Evolutionary conservation across 345 rosid species (phyloP).

Genomic region (Lagerstroemia speciosa): DNA sequence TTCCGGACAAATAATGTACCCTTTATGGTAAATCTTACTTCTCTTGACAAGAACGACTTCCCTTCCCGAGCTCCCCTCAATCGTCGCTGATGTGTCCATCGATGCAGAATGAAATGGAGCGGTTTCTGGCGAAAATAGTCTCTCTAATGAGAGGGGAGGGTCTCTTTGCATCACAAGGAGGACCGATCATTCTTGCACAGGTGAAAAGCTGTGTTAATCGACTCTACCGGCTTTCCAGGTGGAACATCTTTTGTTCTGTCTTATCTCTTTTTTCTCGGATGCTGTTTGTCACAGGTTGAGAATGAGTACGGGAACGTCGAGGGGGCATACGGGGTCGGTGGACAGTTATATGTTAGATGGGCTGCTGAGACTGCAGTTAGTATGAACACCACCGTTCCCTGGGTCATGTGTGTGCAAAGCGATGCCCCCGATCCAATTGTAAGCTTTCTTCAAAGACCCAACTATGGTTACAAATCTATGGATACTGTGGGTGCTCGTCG

Average conservation of each 20-base stretch:
- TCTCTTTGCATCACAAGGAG: constrained; percentile 62
- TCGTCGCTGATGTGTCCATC: not conserved
- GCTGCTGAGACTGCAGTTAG: constrained; percentile 57
- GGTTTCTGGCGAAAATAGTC: constrained; percentile 43
- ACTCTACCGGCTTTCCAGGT: not conserved
- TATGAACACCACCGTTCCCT: constrained; percentile 53
- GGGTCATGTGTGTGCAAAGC: constrained; percentile 55
- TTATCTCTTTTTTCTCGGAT: not conserved
- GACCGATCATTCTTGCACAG: constrained; percentile 68
- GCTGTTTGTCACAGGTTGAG: constrained; percentile 37
- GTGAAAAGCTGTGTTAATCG: constrained; percentile 11
- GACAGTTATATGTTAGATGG: constrained; percentile 45
- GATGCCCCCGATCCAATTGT: constrained; percentile 67
- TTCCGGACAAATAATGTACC: constrained; percentile 44
- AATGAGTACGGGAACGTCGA: constrained; percentile 55
- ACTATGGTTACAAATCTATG: not conserved
- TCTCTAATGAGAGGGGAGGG: constrained; percentile 43
- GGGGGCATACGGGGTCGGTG: constrained; percentile 43
- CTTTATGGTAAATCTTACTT: constrained; percentile 34
- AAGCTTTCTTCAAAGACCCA: constrained; percentile 2
- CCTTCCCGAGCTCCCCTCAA: not conserved
- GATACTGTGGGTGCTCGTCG: too few relatives aligned
- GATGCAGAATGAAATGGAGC: constrained; percentile 39
- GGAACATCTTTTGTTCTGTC: not conserved
- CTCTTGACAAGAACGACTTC: not conserved